Conservation (phyloP, 176 grass and related monocot genomes). For the maize (Zea mays) region Zm-B73-REFERENCE-NAM-5.0 NC_050103.1:138669501-138670000, state of each 20-base stretch:
- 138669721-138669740: slow-evolving; percentile 4
- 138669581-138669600: slow-evolving; percentile 57
- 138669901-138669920: background rate
- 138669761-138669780: background rate
- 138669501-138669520: slow-evolving; percentile 85
- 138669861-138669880: background rate
- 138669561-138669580: slow-evolving; percentile 87
- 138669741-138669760: background rate
- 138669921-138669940: background rate
- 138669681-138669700: background rate
- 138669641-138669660: background rate
- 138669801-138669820: too few relatives aligned
- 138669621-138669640: slow-evolving; percentile 33
- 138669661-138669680: background rate
- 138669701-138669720: background rate
- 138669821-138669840: background rate
- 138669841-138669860: background rate
- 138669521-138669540: slow-evolving; percentile 77
- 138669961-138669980: background rate
- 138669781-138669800: background rate
- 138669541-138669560: slow-evolving; percentile 81
- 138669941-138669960: background rate
- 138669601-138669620: slow-evolving; percentile 18
- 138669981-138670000: background rate
- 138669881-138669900: background rate